Conservation (phyloP, 495 filamentous ascomycete genomes). For the Sabuloglossum arenarium region DNA sequence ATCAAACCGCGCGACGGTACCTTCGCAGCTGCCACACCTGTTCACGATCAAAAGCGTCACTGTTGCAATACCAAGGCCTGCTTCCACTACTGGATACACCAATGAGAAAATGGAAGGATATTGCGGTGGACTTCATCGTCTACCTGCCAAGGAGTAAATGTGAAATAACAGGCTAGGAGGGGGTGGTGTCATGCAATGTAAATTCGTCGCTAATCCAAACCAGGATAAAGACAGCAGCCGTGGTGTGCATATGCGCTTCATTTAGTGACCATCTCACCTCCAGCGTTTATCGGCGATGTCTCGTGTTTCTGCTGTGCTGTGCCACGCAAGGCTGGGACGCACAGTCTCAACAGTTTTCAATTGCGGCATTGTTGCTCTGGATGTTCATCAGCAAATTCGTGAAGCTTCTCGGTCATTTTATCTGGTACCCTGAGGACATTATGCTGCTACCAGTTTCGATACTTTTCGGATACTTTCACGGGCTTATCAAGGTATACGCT, state of each 20-base stretch:
- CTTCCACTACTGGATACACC: too few species aligned
- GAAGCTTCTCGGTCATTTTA: slow-evolving; percentile 57
- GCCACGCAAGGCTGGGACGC: slow-evolving; percentile 27
- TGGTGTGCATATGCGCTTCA: slow-evolving; percentile 65
- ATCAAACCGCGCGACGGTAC: too few species aligned
- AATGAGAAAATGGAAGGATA: too few species aligned
- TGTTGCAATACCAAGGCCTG: too few species aligned
- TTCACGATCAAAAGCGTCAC: too few species aligned
- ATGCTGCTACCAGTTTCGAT: slow-evolving; percentile 48
- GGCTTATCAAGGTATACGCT: slow-evolving; percentile 57
- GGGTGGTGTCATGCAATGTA: too few species aligned
- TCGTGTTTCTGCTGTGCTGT: slow-evolving; percentile 31
- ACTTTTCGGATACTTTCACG: slow-evolving; percentile 59
- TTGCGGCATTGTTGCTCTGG: slow-evolving; percentile 31
- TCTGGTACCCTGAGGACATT: slow-evolving; percentile 46
- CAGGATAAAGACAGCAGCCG: slow-evolving; percentile 42
- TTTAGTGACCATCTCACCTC: slow-evolving; percentile 49
- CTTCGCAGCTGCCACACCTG: too few species aligned
- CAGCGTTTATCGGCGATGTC: slow-evolving; percentile 41
- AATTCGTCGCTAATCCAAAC: too few species aligned
- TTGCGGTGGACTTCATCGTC: too few species aligned
- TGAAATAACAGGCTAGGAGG: too few species aligned
- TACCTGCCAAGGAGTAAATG: too few species aligned
- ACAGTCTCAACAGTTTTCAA: slow-evolving; percentile 21
- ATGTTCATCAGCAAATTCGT: slow-evolving; percentile 58